Conservation (phyloP, 768 basidiomycete species). For the Hericium rajendrae region DNA sequence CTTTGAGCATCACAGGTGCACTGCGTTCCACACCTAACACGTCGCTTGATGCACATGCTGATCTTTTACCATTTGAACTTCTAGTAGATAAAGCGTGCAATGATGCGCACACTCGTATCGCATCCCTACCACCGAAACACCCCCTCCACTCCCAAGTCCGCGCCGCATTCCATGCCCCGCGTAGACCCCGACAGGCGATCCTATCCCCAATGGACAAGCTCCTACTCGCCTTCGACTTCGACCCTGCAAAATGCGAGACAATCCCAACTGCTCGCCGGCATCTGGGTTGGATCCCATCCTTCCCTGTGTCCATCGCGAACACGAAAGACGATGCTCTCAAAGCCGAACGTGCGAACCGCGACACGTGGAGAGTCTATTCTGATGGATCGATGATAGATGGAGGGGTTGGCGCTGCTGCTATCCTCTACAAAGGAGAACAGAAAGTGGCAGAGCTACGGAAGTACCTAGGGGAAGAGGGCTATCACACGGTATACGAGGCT, state of each 20-base stretch:
- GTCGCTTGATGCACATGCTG: not conserved
- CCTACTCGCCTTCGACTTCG: not conserved
- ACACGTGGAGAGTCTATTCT: not conserved
- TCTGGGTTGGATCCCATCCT: not conserved
- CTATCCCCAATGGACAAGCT: not conserved
- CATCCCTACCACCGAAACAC: not conserved
- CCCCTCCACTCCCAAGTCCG: not conserved
- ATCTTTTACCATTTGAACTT: not conserved
- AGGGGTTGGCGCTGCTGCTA: not conserved
- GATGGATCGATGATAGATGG: not conserved
- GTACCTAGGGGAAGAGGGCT: not conserved
- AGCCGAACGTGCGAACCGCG: not conserved
- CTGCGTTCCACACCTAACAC: not conserved
- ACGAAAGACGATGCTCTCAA: not conserved
- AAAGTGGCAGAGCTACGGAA: not conserved
- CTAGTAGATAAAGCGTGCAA: not conserved
- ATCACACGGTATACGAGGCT: not conserved
- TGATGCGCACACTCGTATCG: not conserved
- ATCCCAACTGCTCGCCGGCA: not conserved
- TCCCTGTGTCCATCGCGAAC: not conserved
- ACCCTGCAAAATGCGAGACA: not conserved
- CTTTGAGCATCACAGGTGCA: not conserved
- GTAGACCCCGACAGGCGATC: not conserved
- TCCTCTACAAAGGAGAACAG: not conserved
- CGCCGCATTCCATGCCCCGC: not conserved